Conservation (phyloP, 2,329 filamentous ascomycete species). For the Apiospora saccharicola region DNA sequence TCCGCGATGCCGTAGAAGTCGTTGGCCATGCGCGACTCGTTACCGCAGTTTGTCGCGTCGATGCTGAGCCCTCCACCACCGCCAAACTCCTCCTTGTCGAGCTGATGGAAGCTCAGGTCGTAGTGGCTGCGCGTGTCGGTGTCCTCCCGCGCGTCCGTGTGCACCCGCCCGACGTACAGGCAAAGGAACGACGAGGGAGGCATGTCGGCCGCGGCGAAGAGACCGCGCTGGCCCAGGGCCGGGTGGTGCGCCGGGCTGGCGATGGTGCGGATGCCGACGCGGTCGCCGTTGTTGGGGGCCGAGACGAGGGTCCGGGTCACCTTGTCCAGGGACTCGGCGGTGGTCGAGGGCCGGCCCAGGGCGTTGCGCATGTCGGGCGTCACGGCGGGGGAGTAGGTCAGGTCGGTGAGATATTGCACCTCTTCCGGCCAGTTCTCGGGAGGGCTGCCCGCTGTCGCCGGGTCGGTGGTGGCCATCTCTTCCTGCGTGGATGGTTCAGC, state of each 20-base stretch:
- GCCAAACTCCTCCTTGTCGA: not conserved
- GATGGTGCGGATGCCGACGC: constrained; percentile 10
- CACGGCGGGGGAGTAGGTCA: constrained; percentile 8
- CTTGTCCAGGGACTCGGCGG: constrained; percentile 12
- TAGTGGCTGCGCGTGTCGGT: constrained; percentile 19
- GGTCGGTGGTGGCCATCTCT: not conserved
- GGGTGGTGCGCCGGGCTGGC: not conserved
- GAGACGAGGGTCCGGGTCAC: not conserved
- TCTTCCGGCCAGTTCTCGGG: constrained; percentile 21
- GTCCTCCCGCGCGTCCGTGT: constrained; percentile 8
- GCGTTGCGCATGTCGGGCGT: constrained; percentile 13
- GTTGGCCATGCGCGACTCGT: constrained; percentile 10
- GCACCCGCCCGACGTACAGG: constrained; percentile 8
- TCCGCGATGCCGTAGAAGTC: constrained; percentile 1
- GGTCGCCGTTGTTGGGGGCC: not conserved
- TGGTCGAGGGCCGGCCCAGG: constrained; percentile 5
- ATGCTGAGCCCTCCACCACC: not conserved
- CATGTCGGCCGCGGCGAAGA: constrained; percentile 15
- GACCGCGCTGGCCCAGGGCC: constrained; percentile 4
- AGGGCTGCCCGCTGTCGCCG: not conserved
- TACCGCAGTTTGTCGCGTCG: not conserved
- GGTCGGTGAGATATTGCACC: constrained; percentile 10
- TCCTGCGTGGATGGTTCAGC: not conserved
- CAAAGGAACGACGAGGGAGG: constrained; percentile 4
- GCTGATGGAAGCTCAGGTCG: constrained; percentile 7